phyloP scores from a whole-genome alignment of 352 stramenopile genomes.

The Pythium angustatum region DNA sequence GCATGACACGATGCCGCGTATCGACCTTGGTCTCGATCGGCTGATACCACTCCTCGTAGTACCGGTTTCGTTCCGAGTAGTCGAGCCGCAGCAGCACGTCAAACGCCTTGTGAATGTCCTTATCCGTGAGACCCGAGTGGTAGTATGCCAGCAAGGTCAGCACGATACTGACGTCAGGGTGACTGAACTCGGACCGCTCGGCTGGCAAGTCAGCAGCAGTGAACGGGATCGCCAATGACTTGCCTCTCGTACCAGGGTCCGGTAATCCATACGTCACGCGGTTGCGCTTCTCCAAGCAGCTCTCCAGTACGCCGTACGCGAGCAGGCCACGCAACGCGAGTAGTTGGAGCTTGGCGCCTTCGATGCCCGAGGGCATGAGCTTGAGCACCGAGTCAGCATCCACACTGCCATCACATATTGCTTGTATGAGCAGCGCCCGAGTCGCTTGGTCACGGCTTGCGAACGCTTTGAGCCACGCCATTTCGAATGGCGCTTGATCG shows the following conservation, averaged over 20 bases:
- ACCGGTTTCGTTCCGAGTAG: slow-evolving; percentile 47
- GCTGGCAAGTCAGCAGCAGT: slow-evolving; percentile 75
- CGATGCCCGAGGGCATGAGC: slow-evolving; percentile 10
- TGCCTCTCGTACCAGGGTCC: slow-evolving; percentile 33
- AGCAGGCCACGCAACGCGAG: slow-evolving; percentile 48
- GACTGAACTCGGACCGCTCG: slow-evolving; percentile 84
- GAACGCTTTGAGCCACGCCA: no score
- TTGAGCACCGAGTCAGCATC: slow-evolving; percentile 25
- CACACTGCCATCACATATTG: slow-evolving; percentile 38
- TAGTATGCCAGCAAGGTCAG: slow-evolving; percentile 87
- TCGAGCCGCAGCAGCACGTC: slow-evolving; percentile 55
- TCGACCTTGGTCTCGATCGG: neutral
- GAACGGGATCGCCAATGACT: slow-evolving; percentile 84
- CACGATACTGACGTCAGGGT: slow-evolving; percentile 83
- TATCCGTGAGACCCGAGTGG: slow-evolving; percentile 51
- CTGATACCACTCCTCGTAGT: slow-evolving; percentile 40
- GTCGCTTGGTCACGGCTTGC: no score
- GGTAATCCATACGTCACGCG: slow-evolving; percentile 77
- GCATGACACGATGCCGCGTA: neutral
- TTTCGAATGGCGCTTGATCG: no score
- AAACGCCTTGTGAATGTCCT: slow-evolving; percentile 57
- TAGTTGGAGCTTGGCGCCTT: slow-evolving; percentile 31
- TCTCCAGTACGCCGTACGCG: slow-evolving; percentile 70
- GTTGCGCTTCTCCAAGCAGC: slow-evolving; percentile 82
- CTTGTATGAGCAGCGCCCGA: slow-evolving; percentile 30